A percentile compares a stretch with the other conserved stretches of the same genome.
Conservation (phyloP, 805 yeast genomes). For the Yarrowia deformans region DNA sequence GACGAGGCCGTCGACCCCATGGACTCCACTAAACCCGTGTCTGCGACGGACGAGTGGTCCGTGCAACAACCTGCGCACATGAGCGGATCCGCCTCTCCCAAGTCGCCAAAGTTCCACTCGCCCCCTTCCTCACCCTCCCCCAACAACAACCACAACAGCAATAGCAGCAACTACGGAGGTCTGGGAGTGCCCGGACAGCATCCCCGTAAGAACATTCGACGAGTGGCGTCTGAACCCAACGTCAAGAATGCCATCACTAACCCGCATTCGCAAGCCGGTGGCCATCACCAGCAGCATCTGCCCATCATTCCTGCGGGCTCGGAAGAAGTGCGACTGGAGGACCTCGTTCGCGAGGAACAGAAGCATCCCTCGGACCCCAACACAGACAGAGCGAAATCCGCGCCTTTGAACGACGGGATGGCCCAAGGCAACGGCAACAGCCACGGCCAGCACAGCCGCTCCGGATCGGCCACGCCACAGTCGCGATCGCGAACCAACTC, state of each 20-base stretch:
- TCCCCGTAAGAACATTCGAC: conserved; percentile 23
- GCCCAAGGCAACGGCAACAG: not conserved
- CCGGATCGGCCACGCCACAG: conserved; percentile 40
- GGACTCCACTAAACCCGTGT: conserved; percentile 1
- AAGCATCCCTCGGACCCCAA: conserved; percentile 10
- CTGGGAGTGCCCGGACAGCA: conserved; percentile 19
- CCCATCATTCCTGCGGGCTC: conserved; percentile 32
- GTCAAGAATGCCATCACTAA: conserved; percentile 2
- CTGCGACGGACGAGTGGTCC: conserved; percentile 7
- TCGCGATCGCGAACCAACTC: conserved; percentile 53
- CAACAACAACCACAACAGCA: not conserved
- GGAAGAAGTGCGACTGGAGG: conserved; percentile 36
- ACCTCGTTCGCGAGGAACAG: conserved; percentile 23
- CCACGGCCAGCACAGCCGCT: conserved; percentile 22
- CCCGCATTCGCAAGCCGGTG: conserved; percentile 11
- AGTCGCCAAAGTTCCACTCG: conserved; percentile 9
- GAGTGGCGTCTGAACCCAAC: conserved; percentile 34
- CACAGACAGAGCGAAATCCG: not conserved
- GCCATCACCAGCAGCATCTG: conserved; percentile 15
- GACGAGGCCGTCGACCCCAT: conserved; percentile 33
- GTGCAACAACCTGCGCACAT: conserved; percentile 14
- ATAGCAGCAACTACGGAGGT: not conserved
- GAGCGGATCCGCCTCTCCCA: conserved; percentile 22
- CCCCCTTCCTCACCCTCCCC: conserved; percentile 7
- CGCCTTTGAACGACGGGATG: conserved; percentile 1